Percentiles rank a stretch among this genome's conserved stretches.
Evolutionary conservation across 139 green algal genomes (phyloP).

Genomic region (Pseudopediastrum boryanum): DNA sequence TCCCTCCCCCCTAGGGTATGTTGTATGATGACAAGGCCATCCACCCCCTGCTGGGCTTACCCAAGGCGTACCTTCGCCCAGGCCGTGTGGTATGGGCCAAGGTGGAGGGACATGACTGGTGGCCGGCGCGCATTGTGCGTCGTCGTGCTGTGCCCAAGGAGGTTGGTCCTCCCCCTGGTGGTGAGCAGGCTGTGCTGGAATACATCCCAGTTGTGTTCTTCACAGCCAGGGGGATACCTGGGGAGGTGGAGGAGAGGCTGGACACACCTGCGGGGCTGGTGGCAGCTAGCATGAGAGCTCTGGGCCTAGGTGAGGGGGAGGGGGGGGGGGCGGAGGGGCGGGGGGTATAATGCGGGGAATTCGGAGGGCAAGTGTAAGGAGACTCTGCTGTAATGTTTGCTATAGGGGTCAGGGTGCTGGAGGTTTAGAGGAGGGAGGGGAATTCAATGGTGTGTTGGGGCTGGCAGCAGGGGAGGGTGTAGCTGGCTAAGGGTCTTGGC

Average conservation of each 20-base stretch:
- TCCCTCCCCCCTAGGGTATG: background rate
- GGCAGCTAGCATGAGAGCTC: slow-evolving; percentile 51
- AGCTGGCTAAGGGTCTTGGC: too few relatives aligned
- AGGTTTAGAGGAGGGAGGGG: too few relatives aligned
- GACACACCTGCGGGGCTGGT: slow-evolving; percentile 59
- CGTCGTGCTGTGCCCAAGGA: slow-evolving; percentile 82
- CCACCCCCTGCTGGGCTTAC: slow-evolving; percentile 24
- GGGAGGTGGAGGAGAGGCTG: slow-evolving; percentile 62
- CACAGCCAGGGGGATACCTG: slow-evolving; percentile 81
- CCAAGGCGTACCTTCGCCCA: slow-evolving; percentile 57
- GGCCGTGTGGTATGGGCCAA: slow-evolving; percentile 90
- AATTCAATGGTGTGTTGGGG: too few relatives aligned
- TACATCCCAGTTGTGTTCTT: slow-evolving; percentile 92
- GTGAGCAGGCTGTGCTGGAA: slow-evolving; percentile 48
- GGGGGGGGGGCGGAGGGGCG: too few relatives aligned
- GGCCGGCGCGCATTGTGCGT: slow-evolving; percentile 83
- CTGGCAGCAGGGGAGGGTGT: too few relatives aligned
- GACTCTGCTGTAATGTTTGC: too few relatives aligned
- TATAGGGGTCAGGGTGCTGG: too few relatives aligned
- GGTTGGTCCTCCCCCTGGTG: slow-evolving; percentile 52
- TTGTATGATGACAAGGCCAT: background rate
- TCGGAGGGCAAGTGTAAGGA: too few relatives aligned
- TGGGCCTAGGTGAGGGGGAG: slow-evolving; percentile 38
- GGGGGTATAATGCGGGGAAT: too few relatives aligned
- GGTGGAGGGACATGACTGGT: slow-evolving; percentile 94